Evolutionary conservation across 441 rosid species (phyloP), one percentile per base, ranked within the genome.

Genomic region (Arabidopsis hybrid): DNA sequence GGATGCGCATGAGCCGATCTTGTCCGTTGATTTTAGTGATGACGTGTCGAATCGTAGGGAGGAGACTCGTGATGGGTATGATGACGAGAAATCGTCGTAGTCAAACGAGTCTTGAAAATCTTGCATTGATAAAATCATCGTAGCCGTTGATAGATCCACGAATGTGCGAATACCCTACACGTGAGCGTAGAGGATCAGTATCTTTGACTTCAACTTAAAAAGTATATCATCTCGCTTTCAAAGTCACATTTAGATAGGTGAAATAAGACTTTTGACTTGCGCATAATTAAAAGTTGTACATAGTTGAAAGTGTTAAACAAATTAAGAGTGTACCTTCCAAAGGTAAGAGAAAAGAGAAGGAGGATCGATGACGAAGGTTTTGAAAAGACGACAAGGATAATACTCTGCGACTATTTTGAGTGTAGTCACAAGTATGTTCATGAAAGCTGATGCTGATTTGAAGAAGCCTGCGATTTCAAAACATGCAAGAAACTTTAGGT

Each of bases 361-460:
- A 18, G 99, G 96, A 77, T 95, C 99, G 67, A 95, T 91, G 75
- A 92, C 89, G 64, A 95, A 91, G 39, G 91, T 86, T 81, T 83
- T 86, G 85, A 70, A 79, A 78, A 95, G 98, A 40, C 95, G 88
- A 69, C 90, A 83, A 0, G 99, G 99, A 53, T 95, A 91, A 76
- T 89, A 91, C 36, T 92, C 99, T 6, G 88, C 96, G 74, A 91
- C 81, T 16, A 88, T 82, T 80, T 91, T 95, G 82, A 95, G 88
- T 47, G 99, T 75, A 59, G 93, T 84, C 67, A 92, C 80, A 69
- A 91, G 72, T 18, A 84, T 61, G 79, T 89, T 92, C 91, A 91
- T 85, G 78, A 92, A 91, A 81, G 91, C 85, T 60, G 99, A 82
- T 26, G 95, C 99, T 31, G 99, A 95, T 82, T 96, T 91, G 95